Evolutionary conservation across 306 rosid species (phyloP).

Genomic region (Ormosia semicastrata): DNA sequence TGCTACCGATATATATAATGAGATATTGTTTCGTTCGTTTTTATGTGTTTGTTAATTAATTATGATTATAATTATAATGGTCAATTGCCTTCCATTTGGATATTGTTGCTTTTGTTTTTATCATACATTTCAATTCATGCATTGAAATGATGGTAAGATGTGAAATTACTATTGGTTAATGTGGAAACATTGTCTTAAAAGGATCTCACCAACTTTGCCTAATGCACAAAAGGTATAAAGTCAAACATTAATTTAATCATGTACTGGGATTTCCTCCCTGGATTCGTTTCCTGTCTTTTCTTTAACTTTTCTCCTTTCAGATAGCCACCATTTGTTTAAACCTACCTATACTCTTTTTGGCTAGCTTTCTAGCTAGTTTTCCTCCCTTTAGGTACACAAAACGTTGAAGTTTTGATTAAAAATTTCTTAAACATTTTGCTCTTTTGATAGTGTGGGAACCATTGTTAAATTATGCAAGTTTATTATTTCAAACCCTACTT

Average conservation of each 20-base stretch:
- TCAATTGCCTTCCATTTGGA: constrained; percentile 9
- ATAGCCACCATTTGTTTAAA: constrained; percentile 6
- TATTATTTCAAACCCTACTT: constrained; percentile 3
- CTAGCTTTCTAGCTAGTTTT: constrained; percentile 7
- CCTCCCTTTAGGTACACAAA: background rate
- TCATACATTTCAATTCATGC: background rate
- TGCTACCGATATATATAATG: no score
- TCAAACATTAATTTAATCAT: constrained; percentile 50
- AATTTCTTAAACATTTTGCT: background rate
- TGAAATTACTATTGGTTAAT: constrained; percentile 23
- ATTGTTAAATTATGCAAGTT: background rate
- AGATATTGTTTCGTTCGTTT: background rate
- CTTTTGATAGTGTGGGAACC: background rate
- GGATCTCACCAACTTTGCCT: constrained; percentile 29
- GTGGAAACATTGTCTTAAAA: constrained; percentile 9
- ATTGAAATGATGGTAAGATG: constrained; percentile 19
- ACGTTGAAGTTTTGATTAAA: background rate
- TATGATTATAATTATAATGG: background rate
- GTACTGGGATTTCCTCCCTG: constrained; percentile 32
- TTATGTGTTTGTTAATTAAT: background rate
- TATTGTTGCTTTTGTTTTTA: constrained; percentile 15
- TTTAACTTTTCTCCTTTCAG: background rate
- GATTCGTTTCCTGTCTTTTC: background rate
- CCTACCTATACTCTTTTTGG: constrained; percentile 21
- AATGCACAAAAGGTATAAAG: constrained; percentile 24